These are phyloP conservation scores for Chaetothyriales sp. DNA, from an alignment of 2,329 filamentous ascomycete species.

Conservation along the genomic window DNA sequence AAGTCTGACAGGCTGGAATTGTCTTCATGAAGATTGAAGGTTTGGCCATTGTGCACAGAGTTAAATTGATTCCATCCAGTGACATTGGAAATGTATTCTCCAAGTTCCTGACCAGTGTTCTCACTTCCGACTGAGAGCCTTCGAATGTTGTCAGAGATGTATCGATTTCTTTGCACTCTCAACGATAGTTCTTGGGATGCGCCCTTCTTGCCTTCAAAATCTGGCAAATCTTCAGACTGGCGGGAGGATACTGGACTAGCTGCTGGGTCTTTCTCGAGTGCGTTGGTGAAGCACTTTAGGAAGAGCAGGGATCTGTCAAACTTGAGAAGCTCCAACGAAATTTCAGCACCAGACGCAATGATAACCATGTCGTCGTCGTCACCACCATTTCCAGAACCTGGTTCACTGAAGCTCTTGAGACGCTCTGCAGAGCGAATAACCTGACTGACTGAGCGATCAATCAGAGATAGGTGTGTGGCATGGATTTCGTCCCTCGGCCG, in stretches of 20 bases:
- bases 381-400: constrained; percentile 18
- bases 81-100: constrained; percentile 50
- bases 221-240: constrained; percentile 44
- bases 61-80: constrained; percentile 67
- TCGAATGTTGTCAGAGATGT: constrained; percentile 7
- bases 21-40: constrained; percentile 9
- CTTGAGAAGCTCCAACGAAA: constrained; percentile 43
- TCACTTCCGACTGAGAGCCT: constrained; percentile 46
- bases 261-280: constrained; percentile 37
- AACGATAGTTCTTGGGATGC: constrained; percentile 29
- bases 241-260: constrained; percentile 37
- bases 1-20: constrained; percentile 19
- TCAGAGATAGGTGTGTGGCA: constrained; percentile 53
- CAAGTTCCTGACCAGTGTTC: constrained; percentile 57
- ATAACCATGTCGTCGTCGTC: constrained; percentile 41
- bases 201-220: constrained; percentile 25
- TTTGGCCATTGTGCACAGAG: constrained; percentile 40
- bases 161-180: constrained; percentile 9
- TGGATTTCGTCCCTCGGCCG: constrained; percentile 36
- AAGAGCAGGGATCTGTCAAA: constrained; percentile 59
- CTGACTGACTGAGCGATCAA: constrained; percentile 59
- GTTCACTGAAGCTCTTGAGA: constrained; percentile 38
- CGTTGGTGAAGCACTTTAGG: constrained; percentile 52
- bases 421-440: constrained; percentile 49
- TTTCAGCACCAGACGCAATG: constrained; percentile 35